Conservation (phyloP, 371 early-diverging fungal genomes). For the Mucor racemosus region DNA sequence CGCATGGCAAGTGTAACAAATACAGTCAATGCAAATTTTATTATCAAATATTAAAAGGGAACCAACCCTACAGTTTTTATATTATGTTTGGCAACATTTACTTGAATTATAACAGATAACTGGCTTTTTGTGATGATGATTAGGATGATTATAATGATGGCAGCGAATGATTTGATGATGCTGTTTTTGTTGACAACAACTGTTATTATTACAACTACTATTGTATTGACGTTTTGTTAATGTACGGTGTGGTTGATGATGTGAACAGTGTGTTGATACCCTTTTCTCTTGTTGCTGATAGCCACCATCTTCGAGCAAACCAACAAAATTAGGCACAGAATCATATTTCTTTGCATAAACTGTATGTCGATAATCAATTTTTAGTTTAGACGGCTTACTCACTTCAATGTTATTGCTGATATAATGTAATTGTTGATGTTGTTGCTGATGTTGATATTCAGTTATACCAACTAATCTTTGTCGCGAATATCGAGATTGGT, state of each 20-base stretch:
- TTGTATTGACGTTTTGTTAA: not conserved
- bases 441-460: not conserved
- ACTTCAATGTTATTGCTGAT: not conserved
- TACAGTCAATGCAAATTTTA: conserved; percentile 2
- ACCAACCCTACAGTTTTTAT: not conserved
- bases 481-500: not conserved
- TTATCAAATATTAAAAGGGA: not conserved
- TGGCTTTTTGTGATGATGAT: not conserved
- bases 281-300: not conserved
- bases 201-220: not conserved
- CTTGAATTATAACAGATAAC: not conserved
- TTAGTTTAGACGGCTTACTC: not conserved
- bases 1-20: conserved; percentile 8
- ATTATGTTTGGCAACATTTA: too few species aligned
- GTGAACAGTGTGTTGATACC: not conserved
- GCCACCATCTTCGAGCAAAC: not conserved
- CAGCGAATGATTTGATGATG: too few species aligned
- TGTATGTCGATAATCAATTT: not conserved
- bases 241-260: not conserved
- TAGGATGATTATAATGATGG: too few species aligned
- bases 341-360: not conserved
- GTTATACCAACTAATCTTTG: not conserved
- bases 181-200: not conserved
- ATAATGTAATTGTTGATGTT: not conserved
- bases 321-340: not conserved